A percentile compares a stretch with the other conserved stretches of the same genome.
These are phyloP conservation scores for Populus davidiana DNA, from an alignment of 345 rosid genomes.

Conservation along the genomic window DNA sequence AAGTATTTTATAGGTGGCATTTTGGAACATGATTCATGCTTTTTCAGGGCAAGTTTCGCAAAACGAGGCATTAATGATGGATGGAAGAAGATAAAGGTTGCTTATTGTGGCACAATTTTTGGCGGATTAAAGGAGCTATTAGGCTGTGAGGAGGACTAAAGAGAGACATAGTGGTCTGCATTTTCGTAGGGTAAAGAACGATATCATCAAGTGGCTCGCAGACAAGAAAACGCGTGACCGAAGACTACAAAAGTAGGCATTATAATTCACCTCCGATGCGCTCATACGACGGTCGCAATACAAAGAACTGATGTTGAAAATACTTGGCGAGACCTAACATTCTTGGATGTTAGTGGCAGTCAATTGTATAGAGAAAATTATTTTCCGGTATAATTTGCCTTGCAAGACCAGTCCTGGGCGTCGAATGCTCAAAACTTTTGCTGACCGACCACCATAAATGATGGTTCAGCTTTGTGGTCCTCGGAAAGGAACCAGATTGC, in stretches of 20 bases:
- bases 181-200: neutral
- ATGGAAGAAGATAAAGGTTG: no score
- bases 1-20: no score
- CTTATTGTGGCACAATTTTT: no score
- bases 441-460: neutral
- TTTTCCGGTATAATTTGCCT: neutral
- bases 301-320: no score
- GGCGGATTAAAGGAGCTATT: neutral
- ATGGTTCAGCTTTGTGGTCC: neutral
- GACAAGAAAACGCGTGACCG: neutral
- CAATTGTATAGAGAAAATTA: neutral
- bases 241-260: neutral
- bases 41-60: no score
- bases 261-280: no score
- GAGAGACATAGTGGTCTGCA: neutral
- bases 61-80: no score
- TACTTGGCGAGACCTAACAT: no score
- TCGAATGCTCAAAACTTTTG: neutral
- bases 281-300: no score
- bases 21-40: no score
- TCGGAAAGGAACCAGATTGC: neutral
- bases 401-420: neutral
- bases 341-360: no score
- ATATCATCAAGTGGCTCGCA: neutral
- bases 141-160: neutral